A percentile compares a stretch with the other conserved stretches of the same genome.
These are phyloP conservation scores for Syzygium syzygioides DNA, from an alignment of 441 rosid species.

Conservation along the genomic window DNA sequence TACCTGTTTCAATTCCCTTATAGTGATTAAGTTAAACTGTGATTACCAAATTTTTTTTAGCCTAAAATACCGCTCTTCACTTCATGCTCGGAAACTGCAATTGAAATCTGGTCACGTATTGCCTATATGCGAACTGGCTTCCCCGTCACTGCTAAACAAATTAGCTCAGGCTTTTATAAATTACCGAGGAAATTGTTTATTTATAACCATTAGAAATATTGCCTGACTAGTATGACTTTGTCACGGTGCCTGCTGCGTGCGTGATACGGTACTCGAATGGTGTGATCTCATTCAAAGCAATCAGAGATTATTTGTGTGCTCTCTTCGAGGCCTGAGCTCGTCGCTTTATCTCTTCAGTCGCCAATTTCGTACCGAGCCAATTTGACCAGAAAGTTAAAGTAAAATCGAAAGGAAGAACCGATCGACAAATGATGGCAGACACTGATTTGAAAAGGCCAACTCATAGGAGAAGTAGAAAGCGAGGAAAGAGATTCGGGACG, in stretches of 20 bases:
- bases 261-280: rapidly evolving
- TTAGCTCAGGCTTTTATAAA: not conserved
- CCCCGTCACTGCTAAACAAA: not conserved
- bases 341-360: not conserved
- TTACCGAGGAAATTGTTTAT: not conserved
- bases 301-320: not conserved
- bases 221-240: not conserved
- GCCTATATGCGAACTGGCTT: not conserved
- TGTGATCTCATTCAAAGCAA: not conserved
- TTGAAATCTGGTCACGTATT: not conserved
- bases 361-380: not conserved
- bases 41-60: not conserved
- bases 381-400: not conserved
- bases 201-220: not conserved
- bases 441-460: not conserved
- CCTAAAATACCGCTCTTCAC: not conserved
- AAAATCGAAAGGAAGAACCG: not conserved
- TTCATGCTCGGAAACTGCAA: not conserved
- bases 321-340: not conserved
- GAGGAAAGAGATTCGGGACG: rapidly evolving
- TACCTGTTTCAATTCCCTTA: not conserved
- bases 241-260: not conserved
- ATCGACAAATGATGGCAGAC: not conserved
- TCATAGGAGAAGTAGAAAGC: rapidly evolving
- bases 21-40: not conserved